Evolutionary conservation across 1,284 basidiomycete genomes (phyloP), one percentile per base, ranked within the genome.

Genomic region (Tranzscheliella williamsii): DNA sequence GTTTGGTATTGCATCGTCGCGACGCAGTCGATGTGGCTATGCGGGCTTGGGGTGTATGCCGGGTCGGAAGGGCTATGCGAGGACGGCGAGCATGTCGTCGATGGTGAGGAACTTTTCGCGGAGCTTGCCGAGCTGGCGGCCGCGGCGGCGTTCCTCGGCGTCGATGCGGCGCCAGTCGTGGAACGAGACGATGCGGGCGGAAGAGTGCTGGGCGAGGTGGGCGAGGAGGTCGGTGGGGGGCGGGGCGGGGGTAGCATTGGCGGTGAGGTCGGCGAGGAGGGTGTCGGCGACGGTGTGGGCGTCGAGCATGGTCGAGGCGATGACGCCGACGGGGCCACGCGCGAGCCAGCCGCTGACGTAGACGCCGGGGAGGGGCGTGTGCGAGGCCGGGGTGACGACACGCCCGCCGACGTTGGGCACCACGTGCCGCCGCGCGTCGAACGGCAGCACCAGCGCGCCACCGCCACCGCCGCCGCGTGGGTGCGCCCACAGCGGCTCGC

Each of bases 331-430:
- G 0, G 94, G 92, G 18, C 94, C 95, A 11, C 85, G 85, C 0
- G 91, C 88, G 0, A 91, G 87, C 95, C 95, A 98, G 3, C 94
- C 94, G 1, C 90, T 87, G 2, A 90, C 87, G 75, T 96, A 97
- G n/a, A 91, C 82, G 29, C 87, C 87, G 21, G 82, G 82, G 2
- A 83, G 58, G 73, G 40, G 4, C 2, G 24, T 4, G 13, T 38
- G 33, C 3, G 41, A 52, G 9, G 16, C 15, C 0, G 55, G 49
- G 15, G 58, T 44, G 23, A 55, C 52, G 7, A 81, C 76, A 16
- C 81, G 57, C 1, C 81, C 81, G 11, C 60, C 72, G 1, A 15
- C 16, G 37, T 67, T 67, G 11, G 58, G 57, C 9, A 67, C 56
- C 24, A 60, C 42, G 11, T 45, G 37, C 17, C 52, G 49, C 2